Conservation (phyloP, 202 grass and related monocot genomes). For the Panicum hallii region DNA sequence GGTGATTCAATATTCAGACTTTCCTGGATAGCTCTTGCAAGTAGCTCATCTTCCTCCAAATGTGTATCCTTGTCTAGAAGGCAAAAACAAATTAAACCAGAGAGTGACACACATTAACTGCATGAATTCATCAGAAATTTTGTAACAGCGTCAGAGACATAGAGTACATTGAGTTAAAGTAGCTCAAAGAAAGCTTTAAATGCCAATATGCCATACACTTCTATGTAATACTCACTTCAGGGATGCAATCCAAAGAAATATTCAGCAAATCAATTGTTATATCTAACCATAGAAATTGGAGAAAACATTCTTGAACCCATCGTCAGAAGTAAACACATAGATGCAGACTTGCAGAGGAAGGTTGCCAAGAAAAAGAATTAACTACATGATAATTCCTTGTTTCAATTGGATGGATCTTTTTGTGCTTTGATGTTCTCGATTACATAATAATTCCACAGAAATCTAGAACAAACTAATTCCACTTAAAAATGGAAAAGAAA, state of each 20-base stretch:
- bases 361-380: slow-evolving; percentile 23
- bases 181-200: slow-evolving; percentile 4
- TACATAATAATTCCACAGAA: neutral
- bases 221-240: slow-evolving; percentile 33
- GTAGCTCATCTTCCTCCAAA: slow-evolving; percentile 93
- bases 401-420: neutral
- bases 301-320: neutral
- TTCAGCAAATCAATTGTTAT: slow-evolving; percentile 20
- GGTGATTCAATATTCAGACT: slow-evolving; percentile 84
- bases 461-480: slow-evolving; percentile 17
- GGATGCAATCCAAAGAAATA: slow-evolving; percentile 26
- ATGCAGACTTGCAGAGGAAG: neutral
- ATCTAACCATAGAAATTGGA: slow-evolving; percentile 12
- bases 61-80: slow-evolving; percentile 67
- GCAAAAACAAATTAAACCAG: slow-evolving; percentile 37
- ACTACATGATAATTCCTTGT: neutral
- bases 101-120: slow-evolving; percentile 30
- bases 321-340: slow-evolving; percentile 1
- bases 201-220: neutral
- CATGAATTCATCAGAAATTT: slow-evolving; percentile 26
- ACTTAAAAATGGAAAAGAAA: slow-evolving; percentile 13
- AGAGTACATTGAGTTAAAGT: neutral
- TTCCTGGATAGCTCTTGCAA: slow-evolving; percentile 97
- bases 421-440: slow-evolving; percentile 18
- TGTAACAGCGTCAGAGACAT: neutral